Evolutionary conservation across 805 yeast genomes (phyloP).

Genomic region (Candida takata): DNA sequence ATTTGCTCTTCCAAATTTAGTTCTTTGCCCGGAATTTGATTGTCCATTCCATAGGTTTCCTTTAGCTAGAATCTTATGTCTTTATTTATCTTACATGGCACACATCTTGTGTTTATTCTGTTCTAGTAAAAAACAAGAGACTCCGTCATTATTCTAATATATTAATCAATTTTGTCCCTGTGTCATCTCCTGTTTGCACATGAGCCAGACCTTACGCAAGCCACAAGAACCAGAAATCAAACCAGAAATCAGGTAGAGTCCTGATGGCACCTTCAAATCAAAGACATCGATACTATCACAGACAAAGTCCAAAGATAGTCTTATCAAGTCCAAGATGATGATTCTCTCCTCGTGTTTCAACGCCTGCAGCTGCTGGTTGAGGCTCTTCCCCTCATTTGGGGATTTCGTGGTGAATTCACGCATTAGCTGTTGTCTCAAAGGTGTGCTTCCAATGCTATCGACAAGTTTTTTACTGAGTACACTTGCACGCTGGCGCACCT

Average conservation of each 20-base stretch:
- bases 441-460: conserved; percentile 20
- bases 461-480: conserved; percentile 33
- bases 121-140: too few species aligned
- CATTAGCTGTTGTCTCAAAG: conserved; percentile 25
- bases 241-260: conserved; percentile 18
- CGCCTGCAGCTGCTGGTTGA: conserved; percentile 24
- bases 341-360: conserved; percentile 30
- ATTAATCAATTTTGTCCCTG: not conserved
- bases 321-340: conserved; percentile 34
- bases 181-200: conserved; percentile 14
- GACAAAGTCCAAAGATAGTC: conserved; percentile 38
- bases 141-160: too few species aligned
- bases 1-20: too few species aligned
- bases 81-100: too few species aligned
- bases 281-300: conserved; percentile 44
- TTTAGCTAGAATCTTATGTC: too few species aligned
- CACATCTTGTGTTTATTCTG: too few species aligned
- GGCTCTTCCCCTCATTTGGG: conserved; percentile 9
- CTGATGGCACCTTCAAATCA: conserved; percentile 25
- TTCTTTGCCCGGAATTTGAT: too few species aligned
- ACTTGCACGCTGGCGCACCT: conserved; percentile 52
- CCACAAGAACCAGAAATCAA: conserved; percentile 20
- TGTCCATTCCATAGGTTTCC: too few species aligned
- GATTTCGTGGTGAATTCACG: conserved; percentile 23
- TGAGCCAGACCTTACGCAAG: conserved; percentile 21